Conservation (phyloP, 371 early-diverging fungal genomes). For the Saksenaea oblongispora region DNA sequence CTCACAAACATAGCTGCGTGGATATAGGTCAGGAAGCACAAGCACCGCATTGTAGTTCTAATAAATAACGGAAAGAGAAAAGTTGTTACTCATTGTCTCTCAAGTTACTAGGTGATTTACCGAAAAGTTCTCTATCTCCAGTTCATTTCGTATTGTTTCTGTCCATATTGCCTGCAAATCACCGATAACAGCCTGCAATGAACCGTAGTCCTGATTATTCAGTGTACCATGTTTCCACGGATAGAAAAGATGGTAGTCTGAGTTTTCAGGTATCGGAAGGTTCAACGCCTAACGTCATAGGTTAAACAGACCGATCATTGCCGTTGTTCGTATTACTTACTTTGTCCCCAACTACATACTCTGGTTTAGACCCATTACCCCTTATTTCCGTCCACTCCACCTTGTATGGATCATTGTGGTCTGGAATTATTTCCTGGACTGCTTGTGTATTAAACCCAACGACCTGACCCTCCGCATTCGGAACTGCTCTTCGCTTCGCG, state of each 20-base stretch:
- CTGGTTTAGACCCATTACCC: conserved; percentile 22
- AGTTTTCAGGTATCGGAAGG: conserved; percentile 38
- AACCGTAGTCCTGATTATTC: conserved; percentile 73
- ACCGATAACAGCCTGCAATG: conserved; percentile 62
- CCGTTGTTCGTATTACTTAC: conserved; percentile 32
- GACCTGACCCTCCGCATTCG: conserved; percentile 75
- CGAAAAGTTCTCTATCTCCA: conserved; percentile 56
- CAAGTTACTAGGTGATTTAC: neutral
- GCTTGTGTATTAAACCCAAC: conserved; percentile 71
- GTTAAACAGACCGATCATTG: neutral
- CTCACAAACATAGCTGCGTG: conserved; percentile 61
- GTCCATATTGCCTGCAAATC: conserved; percentile 85
- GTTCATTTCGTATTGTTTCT: conserved; percentile 66
- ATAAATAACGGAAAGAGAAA: neutral
- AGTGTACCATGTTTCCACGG: conserved; percentile 76
- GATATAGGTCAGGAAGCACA: conserved; percentile 79
- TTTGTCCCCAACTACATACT: conserved; percentile 67
- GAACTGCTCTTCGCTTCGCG: conserved; percentile 75
- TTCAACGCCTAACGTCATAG: conserved; percentile 34
- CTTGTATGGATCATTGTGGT: conserved; percentile 89
- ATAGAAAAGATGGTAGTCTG: conserved; percentile 50
- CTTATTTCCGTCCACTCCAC: conserved; percentile 78
- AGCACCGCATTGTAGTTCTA: conserved; percentile 71
- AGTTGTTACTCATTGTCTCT: neutral
- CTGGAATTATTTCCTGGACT: conserved; percentile 70